Percentiles rank a stretch among this genome's conserved stretches.
Evolutionary conservation across 176 grass and related monocot species (phyloP).

Genomic region (Paspalum notatum): DNA sequence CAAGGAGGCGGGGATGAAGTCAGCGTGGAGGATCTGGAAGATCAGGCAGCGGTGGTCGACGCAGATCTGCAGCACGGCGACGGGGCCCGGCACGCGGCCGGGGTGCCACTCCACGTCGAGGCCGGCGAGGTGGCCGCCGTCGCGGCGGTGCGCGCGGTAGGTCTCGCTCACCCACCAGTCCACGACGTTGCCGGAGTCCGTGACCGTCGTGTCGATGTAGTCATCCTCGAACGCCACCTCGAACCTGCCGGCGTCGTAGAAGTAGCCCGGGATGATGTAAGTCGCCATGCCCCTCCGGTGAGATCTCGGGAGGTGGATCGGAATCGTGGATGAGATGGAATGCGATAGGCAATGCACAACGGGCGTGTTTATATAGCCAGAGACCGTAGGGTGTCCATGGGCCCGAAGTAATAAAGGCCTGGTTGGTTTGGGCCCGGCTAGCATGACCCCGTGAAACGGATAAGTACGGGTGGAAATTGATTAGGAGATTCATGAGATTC

Average conservation of each 20-base stretch:
- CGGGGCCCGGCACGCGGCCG: background rate
- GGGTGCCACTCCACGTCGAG: constrained; percentile 55
- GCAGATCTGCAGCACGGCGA: constrained; percentile 64
- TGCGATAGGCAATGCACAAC: no score
- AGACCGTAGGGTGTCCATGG: no score
- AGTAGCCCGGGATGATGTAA: background rate
- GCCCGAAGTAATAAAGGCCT: no score
- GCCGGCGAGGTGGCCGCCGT: background rate
- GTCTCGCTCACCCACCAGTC: background rate
- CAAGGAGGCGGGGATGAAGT: constrained; percentile 40
- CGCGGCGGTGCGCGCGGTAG: background rate
- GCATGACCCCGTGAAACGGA: no score
- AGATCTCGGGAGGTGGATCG: no score
- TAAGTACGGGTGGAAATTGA: no score
- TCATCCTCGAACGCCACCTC: background rate
- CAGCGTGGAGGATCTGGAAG: constrained; percentile 58
- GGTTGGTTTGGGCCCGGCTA: no score
- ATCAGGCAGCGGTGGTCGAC: constrained; percentile 53
- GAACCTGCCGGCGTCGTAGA: background rate
- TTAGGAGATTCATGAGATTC: no score
- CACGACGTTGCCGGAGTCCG: background rate
- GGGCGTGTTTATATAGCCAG: no score
- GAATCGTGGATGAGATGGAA: no score
- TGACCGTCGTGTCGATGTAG: background rate
- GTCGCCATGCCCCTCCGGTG: constrained; percentile 1